Percentiles rank a stretch among this genome's conserved stretches.
phyloP scores from a whole-genome alignment of 345 rosid genomes.

The Lumnitzera littorea region DNA sequence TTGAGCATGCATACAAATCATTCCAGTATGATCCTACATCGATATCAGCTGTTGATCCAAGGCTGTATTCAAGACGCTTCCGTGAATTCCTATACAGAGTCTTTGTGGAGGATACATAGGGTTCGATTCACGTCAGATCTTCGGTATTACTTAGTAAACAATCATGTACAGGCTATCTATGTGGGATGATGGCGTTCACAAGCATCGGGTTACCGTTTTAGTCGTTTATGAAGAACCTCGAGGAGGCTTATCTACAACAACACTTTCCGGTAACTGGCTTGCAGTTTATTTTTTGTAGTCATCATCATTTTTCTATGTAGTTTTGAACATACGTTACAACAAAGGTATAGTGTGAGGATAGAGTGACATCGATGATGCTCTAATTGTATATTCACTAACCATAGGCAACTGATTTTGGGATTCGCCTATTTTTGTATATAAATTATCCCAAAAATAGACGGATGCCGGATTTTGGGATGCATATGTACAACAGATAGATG shows the following conservation, averaged over 20 bases:
- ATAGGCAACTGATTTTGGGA: conserved; percentile 7
- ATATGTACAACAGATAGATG: conserved; percentile 3
- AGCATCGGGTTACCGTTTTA: too few species aligned
- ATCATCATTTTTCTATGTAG: too few species aligned
- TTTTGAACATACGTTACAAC: neutral
- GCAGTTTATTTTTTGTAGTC: too few species aligned
- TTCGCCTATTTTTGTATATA: neutral
- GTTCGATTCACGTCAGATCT: neutral
- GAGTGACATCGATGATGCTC: neutral
- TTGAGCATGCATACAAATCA: conserved; percentile 93
- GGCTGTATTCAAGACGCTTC: conserved; percentile 83
- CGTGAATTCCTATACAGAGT: conserved; percentile 80
- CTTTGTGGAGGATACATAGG: conserved; percentile 71
- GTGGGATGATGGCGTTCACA: too few species aligned
- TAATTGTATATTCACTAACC: conserved; percentile 7
- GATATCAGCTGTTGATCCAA: conserved; percentile 96
- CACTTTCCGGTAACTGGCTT: too few species aligned
- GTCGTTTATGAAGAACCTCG: too few species aligned
- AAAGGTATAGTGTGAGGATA: neutral
- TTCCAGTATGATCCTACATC: conserved; percentile 92
- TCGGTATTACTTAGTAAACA: too few species aligned
- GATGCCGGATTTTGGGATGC: neutral
- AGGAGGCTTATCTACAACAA: too few species aligned
- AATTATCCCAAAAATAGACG: neutral
- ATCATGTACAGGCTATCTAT: too few species aligned